phyloP scores from a whole-genome alignment of 345 rosid genomes.

The Toxicodendron radicans region DNA sequence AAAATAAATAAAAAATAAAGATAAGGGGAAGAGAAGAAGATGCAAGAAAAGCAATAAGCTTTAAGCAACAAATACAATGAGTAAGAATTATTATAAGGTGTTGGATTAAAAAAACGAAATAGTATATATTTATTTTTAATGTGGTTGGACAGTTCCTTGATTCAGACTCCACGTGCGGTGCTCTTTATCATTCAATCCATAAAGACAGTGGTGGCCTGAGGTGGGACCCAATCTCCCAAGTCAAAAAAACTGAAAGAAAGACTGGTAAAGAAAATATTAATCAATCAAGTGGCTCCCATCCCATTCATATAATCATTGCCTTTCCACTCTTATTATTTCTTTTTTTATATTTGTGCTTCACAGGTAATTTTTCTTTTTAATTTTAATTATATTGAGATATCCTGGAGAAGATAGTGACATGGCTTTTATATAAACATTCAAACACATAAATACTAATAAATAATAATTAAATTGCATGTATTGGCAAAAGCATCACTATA shows the following conservation, averaged over 20 bases:
- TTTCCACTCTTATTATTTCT: not conserved
- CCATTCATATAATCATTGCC: conserved; percentile 29
- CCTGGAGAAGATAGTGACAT: too few relatives aligned
- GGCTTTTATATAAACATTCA: too few relatives aligned
- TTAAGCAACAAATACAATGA: conserved; percentile 75
- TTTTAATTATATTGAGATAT: too few relatives aligned
- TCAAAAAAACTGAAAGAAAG: conserved; percentile 24
- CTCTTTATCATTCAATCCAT: conserved; percentile 58
- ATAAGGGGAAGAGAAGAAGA: conserved; percentile 21
- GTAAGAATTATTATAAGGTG: conserved; percentile 36
- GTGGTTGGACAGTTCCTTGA: conserved; percentile 50
- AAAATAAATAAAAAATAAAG: conserved; percentile 12
- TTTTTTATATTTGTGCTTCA: not conserved
- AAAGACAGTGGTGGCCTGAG: conserved; percentile 38
- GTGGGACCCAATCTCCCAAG: conserved; percentile 28
- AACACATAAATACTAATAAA: too few relatives aligned
- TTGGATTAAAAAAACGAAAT: conserved; percentile 24
- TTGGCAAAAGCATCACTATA: too few relatives aligned
- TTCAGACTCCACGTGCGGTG: conserved; percentile 78
- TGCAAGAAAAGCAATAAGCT: conserved; percentile 26
- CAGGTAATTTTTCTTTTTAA: not conserved
- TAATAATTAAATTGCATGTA: too few relatives aligned
- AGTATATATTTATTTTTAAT: conserved; percentile 17
- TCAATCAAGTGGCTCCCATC: conserved; percentile 26
- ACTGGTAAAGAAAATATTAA: not conserved